phyloP scores from a whole-genome alignment of 2,329 filamentous ascomycete genomes.

The Lizonia empirigonia region DNA sequence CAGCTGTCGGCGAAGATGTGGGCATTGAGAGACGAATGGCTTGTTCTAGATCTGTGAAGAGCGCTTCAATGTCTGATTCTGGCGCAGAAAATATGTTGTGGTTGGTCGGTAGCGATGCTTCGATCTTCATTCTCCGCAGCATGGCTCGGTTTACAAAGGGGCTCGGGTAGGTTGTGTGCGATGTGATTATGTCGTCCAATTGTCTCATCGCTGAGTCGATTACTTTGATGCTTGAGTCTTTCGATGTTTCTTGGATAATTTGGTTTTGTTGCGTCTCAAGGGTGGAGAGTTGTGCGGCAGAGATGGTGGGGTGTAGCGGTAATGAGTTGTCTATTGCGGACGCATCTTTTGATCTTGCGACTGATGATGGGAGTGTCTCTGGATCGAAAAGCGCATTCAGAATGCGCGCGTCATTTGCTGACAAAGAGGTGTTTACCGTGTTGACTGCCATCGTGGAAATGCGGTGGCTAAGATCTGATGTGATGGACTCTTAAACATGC shows the following conservation, averaged over 20 bases:
- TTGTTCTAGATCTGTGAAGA: conserved; percentile 46
- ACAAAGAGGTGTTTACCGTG: conserved; percentile 55
- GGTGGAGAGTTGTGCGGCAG: conserved; percentile 41
- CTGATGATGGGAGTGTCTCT: conserved; percentile 49
- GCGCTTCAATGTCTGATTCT: conserved; percentile 14
- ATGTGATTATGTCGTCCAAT: conserved; percentile 62
- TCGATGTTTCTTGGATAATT: conserved; percentile 49
- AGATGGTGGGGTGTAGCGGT: conserved; percentile 50
- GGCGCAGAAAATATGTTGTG: conserved; percentile 24
- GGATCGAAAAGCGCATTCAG: conserved; percentile 50
- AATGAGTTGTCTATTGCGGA: conserved; percentile 53
- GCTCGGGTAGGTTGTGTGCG: conserved; percentile 70
- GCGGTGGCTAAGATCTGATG: background rate
- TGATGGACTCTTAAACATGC: background rate
- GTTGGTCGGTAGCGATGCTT: background rate
- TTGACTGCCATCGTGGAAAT: conserved; percentile 27
- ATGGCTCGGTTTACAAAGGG: conserved; percentile 78
- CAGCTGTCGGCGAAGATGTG: conserved; percentile 48
- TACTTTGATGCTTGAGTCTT: conserved; percentile 13
- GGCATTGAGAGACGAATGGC: conserved; percentile 62
- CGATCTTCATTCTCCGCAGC: conserved; percentile 60
- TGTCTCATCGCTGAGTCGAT: conserved; percentile 35
- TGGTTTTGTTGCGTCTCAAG: conserved; percentile 52
- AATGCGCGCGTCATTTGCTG: conserved; percentile 46
- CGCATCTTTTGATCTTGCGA: conserved; percentile 55